A percentile compares a stretch with the other conserved stretches of the same genome.
These are phyloP conservation scores for Melanogaster broomeanus DNA, from an alignment of 768 basidiomycete species.

Conservation along the genomic window DNA sequence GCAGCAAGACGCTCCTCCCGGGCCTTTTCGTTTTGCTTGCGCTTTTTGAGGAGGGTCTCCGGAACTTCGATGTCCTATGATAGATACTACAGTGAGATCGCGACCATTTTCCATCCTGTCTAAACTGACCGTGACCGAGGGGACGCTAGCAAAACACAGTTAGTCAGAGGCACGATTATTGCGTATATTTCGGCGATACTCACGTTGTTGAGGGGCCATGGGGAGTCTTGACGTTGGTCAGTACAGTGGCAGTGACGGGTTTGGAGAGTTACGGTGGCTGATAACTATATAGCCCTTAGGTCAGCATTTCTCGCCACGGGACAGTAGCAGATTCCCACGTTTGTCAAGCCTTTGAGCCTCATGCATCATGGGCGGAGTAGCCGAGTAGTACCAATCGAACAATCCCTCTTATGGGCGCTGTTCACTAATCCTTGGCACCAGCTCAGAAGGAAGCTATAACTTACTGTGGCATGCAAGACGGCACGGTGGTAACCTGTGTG, in stretches of 20 bases:
- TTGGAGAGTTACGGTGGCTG: constrained; percentile 36
- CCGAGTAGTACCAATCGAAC: too few relatives aligned
- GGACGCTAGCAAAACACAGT: constrained; percentile 36
- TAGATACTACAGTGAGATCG: constrained; percentile 11
- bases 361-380: too few relatives aligned
- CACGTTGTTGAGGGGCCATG: constrained; percentile 58
- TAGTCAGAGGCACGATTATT: constrained; percentile 1
- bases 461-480: neutral
- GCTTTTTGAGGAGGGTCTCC: constrained; percentile 99
- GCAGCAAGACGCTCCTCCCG: constrained; percentile 90
- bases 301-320: constrained; percentile 25
- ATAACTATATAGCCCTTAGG: constrained; percentile 38
- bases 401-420: too few relatives aligned
- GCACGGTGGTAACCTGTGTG: too few relatives aligned
- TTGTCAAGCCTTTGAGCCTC: neutral
- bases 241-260: constrained; percentile 22
- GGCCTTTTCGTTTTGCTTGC: constrained; percentile 96
- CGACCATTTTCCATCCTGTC: neutral
- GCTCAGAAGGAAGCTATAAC: too few relatives aligned
- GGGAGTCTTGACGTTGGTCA: constrained; percentile 38
- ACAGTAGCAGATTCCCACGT: too few relatives aligned
- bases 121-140: constrained; percentile 46
- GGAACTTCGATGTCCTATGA: constrained; percentile 90
- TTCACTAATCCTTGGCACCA: too few relatives aligned
- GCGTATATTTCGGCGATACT: constrained; percentile 26